Base-by-base conservation (phyloP, 306 rosid genomes). In the Mucuna pruriens region DNA sequence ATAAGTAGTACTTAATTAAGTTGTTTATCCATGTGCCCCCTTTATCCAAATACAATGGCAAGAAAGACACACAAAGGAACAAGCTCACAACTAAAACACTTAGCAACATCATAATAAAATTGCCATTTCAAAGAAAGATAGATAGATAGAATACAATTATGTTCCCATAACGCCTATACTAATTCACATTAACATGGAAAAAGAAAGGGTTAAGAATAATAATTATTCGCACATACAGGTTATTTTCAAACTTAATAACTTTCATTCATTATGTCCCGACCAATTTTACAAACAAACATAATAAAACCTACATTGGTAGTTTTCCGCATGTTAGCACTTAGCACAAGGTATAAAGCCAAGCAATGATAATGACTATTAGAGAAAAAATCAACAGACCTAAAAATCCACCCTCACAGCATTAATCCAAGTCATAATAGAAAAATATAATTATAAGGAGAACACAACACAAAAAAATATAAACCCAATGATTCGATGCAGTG, bases 61-160 rank as follows among this genome's bases (percentile, higher is more conserved):
- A 52, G 60, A 49, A 26, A 57, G 76, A 33, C 5, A n/a, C 57
- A 16, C 61, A 69, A 57, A 61, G 39, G 36, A 79, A 69, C 66
- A 45, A 20, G 31, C 9, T 72, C 49, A 80, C 12, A 70, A 55
- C 42, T 23, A 19, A 58, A 58, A 25, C 29, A 61, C 7, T 2
- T 33, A 29, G 34, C 61, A 36, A 55, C 23, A 13, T 67, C 25
- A 45, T 34, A 68, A 33, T 11, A 4, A 13, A 20, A 23, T 12
- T 38, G n/a, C 22, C 55, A 39, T 36, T 36, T 10, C 0, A 2
- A 19, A 36, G 49, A 16, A 38, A n/a, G n/a, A n/a, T n/a, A 5
- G 29, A 17, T 2, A 29, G 26, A 52, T 7, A 48, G 20, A 19
- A 17, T 36, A 4, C 16, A 66, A 16, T 7, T 36, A n/a, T 34